Conservation (phyloP, 1,139 yeast species). For the Zygotorulaspora mrakii region DNA sequence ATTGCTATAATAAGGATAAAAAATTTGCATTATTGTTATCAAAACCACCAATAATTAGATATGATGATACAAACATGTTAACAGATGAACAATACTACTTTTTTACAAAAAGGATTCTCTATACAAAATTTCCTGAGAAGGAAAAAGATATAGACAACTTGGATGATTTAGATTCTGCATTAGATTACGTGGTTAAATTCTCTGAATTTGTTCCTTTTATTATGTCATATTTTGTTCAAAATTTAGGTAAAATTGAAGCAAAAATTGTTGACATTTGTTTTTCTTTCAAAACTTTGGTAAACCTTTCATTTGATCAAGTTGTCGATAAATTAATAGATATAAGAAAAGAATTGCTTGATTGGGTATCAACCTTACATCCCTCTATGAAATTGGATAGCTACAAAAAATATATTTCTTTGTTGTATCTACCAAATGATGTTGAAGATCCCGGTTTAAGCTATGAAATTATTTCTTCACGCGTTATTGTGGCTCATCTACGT, state of each 20-base stretch:
- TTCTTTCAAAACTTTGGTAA: slow-evolving; percentile 19
- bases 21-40: slow-evolving; percentile 23
- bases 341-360: slow-evolving; percentile 20
- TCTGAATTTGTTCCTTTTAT: slow-evolving; percentile 25
- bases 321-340: slow-evolving; percentile 21
- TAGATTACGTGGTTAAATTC: slow-evolving; percentile 20
- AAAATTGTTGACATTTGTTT: slow-evolving; percentile 23
- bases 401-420: slow-evolving; percentile 23
- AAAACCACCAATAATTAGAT: slow-evolving; percentile 25
- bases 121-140: slow-evolving; percentile 11
- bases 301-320: slow-evolving; percentile 25
- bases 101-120: slow-evolving; percentile 17
- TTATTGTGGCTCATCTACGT: slow-evolving; percentile 27
- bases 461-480: slow-evolving; percentile 26
- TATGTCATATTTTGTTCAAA: slow-evolving; percentile 24
- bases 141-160: slow-evolving; percentile 19
- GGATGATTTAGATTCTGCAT: slow-evolving; percentile 18
- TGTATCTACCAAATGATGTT: slow-evolving; percentile 20
- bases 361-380: slow-evolving; percentile 28
- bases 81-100: slow-evolving; percentile 24
- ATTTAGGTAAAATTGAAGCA: slow-evolving; percentile 21
- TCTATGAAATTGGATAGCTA: slow-evolving; percentile 25
- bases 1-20: slow-evolving; percentile 27
- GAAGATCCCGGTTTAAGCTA: slow-evolving; percentile 24
- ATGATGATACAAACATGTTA: slow-evolving; percentile 25